A percentile compares a stretch with the other conserved stretches of the same genome.
phyloP scores from a whole-genome alignment of 495 filamentous ascomycete species.

The Lasiosphaeris hirsuta region DNA sequence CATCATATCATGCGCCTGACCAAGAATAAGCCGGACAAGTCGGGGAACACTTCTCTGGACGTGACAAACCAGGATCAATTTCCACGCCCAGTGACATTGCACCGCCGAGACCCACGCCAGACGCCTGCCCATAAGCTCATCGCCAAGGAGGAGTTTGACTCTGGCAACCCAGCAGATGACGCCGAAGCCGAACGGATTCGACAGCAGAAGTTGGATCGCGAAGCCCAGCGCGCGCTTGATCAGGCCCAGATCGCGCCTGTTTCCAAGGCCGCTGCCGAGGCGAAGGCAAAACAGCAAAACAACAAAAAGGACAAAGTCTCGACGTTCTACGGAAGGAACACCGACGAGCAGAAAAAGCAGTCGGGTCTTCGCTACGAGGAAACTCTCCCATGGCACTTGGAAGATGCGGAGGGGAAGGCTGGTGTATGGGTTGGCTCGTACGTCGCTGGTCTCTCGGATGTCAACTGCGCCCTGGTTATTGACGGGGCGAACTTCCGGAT shows the following conservation, averaged over 20 bases:
- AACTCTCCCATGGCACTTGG: conserved; percentile 90
- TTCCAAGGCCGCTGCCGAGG: conserved; percentile 42
- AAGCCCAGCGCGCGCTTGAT: conserved; percentile 77
- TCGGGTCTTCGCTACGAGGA: conserved; percentile 88
- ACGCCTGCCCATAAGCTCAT: conserved; percentile 52
- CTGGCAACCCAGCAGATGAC: conserved; percentile 50
- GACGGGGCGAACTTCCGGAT: conserved; percentile 69
- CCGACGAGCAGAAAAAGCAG: conserved; percentile 73
- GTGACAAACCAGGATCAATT: conserved; percentile 76
- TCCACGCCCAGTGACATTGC: conserved; percentile 78
- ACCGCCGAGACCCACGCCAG: conserved; percentile 83
- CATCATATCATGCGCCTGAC: conserved; percentile 79
- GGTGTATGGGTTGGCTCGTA: conserved; percentile 89
- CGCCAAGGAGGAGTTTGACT: conserved; percentile 55
- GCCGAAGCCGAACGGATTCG: conserved; percentile 65
- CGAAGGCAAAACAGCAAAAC: conserved; percentile 57
- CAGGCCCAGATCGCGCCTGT: conserved; percentile 83
- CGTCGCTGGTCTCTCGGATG: conserved; percentile 76
- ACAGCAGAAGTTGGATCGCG: conserved; percentile 66
- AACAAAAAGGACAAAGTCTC: conserved; percentile 77
- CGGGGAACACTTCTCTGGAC: conserved; percentile 53
- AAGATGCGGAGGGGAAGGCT: conserved; percentile 88
- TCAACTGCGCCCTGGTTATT: conserved; percentile 68
- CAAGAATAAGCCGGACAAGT: conserved; percentile 26
- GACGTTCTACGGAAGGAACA: conserved; percentile 48